Evolutionary conservation across 2,329 filamentous ascomycete genomes (phyloP).

Genomic region (Xylogone sp.): DNA sequence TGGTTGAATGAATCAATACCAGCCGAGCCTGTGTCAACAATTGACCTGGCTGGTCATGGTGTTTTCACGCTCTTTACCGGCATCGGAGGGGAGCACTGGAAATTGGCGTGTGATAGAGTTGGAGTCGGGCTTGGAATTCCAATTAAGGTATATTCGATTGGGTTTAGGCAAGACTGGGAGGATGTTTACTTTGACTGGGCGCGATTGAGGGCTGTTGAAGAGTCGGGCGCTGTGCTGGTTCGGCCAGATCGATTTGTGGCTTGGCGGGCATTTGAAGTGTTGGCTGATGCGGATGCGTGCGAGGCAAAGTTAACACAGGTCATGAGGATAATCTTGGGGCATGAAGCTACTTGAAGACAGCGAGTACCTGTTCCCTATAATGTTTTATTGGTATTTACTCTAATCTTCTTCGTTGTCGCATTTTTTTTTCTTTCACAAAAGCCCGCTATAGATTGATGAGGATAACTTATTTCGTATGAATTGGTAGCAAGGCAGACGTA

Average conservation of each 20-base stretch:
- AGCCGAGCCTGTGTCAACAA: constrained; percentile 43
- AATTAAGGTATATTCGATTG: constrained; percentile 46
- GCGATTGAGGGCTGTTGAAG: constrained; percentile 45
- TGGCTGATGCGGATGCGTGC: not conserved
- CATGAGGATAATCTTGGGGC: not conserved
- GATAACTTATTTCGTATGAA: too few species aligned
- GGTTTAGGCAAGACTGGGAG: constrained; percentile 53
- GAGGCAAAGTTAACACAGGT: not conserved
- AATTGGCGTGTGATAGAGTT: constrained; percentile 32
- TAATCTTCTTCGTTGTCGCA: too few species aligned
- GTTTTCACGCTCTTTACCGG: constrained; percentile 46
- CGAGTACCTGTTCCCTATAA: too few species aligned
- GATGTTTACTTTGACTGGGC: constrained; percentile 59
- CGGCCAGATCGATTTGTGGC: constrained; percentile 44
- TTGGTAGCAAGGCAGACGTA: too few species aligned
- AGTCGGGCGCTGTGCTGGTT: constrained; percentile 52
- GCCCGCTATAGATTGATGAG: too few species aligned
- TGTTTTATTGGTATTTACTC: too few species aligned
- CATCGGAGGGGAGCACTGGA: constrained; percentile 50
- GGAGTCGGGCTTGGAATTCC: constrained; percentile 38
- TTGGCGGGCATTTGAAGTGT: not conserved
- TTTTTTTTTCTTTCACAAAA: too few species aligned
- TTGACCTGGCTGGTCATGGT: constrained; percentile 54
- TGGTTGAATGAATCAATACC: constrained; percentile 52
- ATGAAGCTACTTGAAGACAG: not conserved